Percentiles rank a stretch among this genome's conserved stretches.
These are phyloP conservation scores for Amylocystis lapponica DNA, from an alignment of 768 basidiomycete species.

Conservation along the genomic window DNA sequence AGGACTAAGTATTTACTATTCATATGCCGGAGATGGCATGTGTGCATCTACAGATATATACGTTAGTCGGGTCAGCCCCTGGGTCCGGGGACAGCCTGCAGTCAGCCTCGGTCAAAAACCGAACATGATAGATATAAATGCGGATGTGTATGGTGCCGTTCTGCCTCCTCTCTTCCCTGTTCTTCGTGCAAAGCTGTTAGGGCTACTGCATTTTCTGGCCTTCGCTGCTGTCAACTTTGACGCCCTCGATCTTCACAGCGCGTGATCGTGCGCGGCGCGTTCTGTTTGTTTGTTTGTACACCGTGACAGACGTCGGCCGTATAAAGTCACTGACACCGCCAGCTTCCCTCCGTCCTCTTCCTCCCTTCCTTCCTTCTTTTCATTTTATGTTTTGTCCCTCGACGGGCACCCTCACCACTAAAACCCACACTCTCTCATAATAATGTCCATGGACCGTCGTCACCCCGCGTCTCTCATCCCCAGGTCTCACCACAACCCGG, in stretches of 20 bases:
- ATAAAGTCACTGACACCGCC: slow-evolving; percentile 12
- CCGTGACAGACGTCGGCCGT: slow-evolving; percentile 8
- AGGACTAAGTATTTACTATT: not conserved
- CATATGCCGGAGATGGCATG: not conserved
- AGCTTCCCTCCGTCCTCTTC: slow-evolving; percentile 8
- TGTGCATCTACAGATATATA: no score
- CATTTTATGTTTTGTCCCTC: slow-evolving; percentile 28
- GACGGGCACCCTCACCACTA: slow-evolving; percentile 29
- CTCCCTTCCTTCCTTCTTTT: slow-evolving; percentile 18
- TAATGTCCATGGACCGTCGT: slow-evolving; percentile 36
- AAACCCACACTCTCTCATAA: slow-evolving; percentile 23
- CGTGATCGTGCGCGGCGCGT: slow-evolving; percentile 9
- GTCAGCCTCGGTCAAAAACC: not conserved
- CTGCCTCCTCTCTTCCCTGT: not conserved
- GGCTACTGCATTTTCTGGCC: not conserved
- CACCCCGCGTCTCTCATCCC: slow-evolving; percentile 84
- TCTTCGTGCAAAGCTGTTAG: not conserved
- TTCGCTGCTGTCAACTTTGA: slow-evolving; percentile 2
- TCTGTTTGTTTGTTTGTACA: slow-evolving; percentile 18
- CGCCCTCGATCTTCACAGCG: not conserved
- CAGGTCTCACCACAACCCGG: slow-evolving; percentile 69
- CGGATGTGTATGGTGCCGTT: not conserved
- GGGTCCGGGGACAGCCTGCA: not conserved
- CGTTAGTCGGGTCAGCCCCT: no score
- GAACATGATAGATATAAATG: not conserved